Percentiles rank a stretch among this genome's conserved stretches.
These are phyloP conservation scores for Clitoria ternatea DNA, from an alignment of 306 rosid genomes.

Conservation along the genomic window DNA sequence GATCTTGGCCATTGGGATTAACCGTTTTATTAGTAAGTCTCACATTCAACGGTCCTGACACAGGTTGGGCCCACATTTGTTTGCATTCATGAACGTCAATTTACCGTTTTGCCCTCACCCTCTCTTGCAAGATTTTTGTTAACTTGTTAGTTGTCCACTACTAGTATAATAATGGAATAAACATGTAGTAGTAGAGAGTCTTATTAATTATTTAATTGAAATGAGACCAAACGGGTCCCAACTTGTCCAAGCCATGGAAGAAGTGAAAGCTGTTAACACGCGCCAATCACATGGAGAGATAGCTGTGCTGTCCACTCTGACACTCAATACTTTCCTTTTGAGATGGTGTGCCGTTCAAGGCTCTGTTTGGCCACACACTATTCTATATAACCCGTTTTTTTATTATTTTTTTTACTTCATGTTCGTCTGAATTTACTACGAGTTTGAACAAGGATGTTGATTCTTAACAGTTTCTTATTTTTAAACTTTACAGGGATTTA, in stretches of 20 bases:
- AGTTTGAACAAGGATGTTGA: too few relatives aligned
- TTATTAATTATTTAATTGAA: slow-evolving; percentile 16
- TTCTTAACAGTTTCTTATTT: too few relatives aligned
- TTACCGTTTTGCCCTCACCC: slow-evolving; percentile 7
- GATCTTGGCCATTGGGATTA: neutral
- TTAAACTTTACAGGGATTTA: too few relatives aligned
- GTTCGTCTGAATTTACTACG: too few relatives aligned
- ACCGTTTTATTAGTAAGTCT: slow-evolving; percentile 22
- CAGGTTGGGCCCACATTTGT: slow-evolving; percentile 16
- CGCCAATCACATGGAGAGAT: slow-evolving; percentile 20
- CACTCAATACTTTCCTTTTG: slow-evolving; percentile 27
- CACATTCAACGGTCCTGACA: slow-evolving; percentile 48
- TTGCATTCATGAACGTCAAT: neutral
- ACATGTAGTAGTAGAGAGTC: neutral
- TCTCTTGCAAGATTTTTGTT: too few relatives aligned
- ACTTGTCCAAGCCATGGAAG: neutral
- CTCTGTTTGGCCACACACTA: neutral
- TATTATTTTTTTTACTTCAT: neutral
- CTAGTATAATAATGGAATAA: neutral
- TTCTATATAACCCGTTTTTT: neutral
- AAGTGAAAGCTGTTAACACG: neutral
- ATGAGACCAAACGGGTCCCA: slow-evolving; percentile 3
- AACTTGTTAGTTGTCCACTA: neutral
- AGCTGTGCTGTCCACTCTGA: slow-evolving; percentile 22
- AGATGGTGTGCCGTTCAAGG: neutral